Base-by-base conservation (phyloP, 257 asterid genomes). In the Avicennia marina region DNA sequence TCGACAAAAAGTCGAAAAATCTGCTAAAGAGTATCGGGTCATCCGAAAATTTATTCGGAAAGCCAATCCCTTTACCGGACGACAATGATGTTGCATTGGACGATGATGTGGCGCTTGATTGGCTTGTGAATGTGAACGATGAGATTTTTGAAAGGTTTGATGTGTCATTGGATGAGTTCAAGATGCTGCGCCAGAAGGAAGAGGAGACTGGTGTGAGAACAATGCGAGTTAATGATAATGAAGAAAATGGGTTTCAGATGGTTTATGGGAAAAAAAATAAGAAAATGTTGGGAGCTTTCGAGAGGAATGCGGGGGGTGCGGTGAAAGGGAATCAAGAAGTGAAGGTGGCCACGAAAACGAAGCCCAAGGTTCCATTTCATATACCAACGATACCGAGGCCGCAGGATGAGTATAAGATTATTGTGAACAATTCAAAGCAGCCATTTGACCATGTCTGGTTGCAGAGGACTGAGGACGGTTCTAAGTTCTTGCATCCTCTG, bases 381-480 rank as follows among this genome's bases (percentile, higher is more conserved):
- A 69, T 93, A 43, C 78, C 96, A 2, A 70, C 72, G 5, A 69
- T 93, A 26, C 76, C 84, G 1, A 75, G 58, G 75, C 97, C 97
- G 1, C 99, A 93, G 25, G 99, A 93, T 1, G 88, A 71, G 82
- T 89, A 65, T 47, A 93, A 84, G 78, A 86, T 93, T 22, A 74
- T 86, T 18, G 94, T 93, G 59, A 84, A 89, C 72, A 89, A 89
- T 69, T 8, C 67, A 8, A 89, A 93, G 48, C 89, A 84, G 82
- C 94, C 95, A 0, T 78, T 84, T 50, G 94, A 89, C 47, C 99
- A 93, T 54, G 97, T 89, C 29, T 93, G 96, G 97, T 59, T 89
- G 78, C 81, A 84, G 75, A 86, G 48, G 74, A 81, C 78, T 58
- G 94, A 86, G 60, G 95, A 89, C 69, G 95, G 84, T 61, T 73